These are phyloP conservation scores for Neonectria coccinea DNA, from an alignment of 2,329 filamentous ascomycete species.

Conservation along the genomic window DNA sequence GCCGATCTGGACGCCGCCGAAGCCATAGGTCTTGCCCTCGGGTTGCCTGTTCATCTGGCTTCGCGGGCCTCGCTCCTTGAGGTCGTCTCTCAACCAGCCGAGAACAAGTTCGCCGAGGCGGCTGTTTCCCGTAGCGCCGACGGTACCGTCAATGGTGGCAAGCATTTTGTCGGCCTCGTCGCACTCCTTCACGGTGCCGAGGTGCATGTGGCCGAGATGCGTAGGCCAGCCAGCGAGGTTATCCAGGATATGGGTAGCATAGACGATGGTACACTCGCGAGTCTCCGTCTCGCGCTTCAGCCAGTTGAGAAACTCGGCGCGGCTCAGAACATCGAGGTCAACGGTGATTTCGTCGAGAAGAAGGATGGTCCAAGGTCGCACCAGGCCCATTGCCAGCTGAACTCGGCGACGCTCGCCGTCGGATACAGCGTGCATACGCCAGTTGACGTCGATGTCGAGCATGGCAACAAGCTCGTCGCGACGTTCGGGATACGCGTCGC, in stretches of 20 bases:
- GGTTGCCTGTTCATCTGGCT: conserved; percentile 65
- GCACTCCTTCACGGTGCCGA: conserved; percentile 90
- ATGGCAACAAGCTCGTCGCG: conserved; percentile 89
- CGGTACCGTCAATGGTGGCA: conserved; percentile 57
- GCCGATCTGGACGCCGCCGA: conserved; percentile 63
- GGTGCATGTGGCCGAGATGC: conserved; percentile 94
- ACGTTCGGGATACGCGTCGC: conserved; percentile 82
- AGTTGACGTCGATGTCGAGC: conserved; percentile 89
- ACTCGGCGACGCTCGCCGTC: conserved; percentile 93
- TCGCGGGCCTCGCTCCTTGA: conserved; percentile 82
- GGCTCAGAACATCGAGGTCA: conserved; percentile 88
- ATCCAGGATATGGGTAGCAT: conserved; percentile 97
- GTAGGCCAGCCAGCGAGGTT: conserved; percentile 96
- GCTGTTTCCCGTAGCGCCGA: conserved; percentile 74
- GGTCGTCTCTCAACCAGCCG: conserved; percentile 85
- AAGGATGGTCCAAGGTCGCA: conserved; percentile 91
- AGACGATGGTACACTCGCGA: conserved; percentile 90
- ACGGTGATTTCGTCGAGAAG: conserved; percentile 97
- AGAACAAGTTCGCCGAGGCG: conserved; percentile 88
- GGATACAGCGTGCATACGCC: conserved; percentile 96
- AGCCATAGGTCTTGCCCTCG: conserved; percentile 74
- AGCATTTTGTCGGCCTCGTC: conserved; percentile 79
- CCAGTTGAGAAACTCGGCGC: conserved; percentile 87
- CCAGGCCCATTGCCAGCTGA: conserved; percentile 93
- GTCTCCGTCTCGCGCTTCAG: conserved; percentile 87